These are phyloP conservation scores for Metschnikowia aberdeeniae DNA, from an alignment of 805 yeast species.

Conservation along the genomic window DNA sequence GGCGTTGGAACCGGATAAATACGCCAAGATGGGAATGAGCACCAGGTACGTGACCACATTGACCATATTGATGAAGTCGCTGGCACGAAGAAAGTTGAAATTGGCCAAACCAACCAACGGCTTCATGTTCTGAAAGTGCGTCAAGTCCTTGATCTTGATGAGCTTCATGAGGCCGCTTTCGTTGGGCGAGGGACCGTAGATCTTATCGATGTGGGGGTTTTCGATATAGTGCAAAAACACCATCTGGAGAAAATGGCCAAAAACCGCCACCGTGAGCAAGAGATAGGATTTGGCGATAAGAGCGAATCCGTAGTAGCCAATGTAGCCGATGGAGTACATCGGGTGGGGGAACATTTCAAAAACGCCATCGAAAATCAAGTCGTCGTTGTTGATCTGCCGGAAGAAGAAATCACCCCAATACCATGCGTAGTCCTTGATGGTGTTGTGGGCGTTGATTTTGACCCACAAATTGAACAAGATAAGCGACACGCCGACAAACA, in stretches of 20 bases:
- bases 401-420: slow-evolving; percentile 94
- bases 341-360: slow-evolving; percentile 90
- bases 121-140: slow-evolving; percentile 36
- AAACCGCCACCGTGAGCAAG: slow-evolving; percentile 61
- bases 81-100: slow-evolving; percentile 59
- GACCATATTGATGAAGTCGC: slow-evolving; percentile 52
- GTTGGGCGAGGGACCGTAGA: slow-evolving; percentile 52
- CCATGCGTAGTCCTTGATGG: slow-evolving; percentile 89
- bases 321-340: slow-evolving; percentile 85
- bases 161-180: slow-evolving; percentile 33
- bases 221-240: slow-evolving; percentile 70
- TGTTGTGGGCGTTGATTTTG: slow-evolving; percentile 81
- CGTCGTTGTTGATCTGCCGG: slow-evolving; percentile 57
- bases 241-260: slow-evolving; percentile 77
- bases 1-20: slow-evolving; percentile 23
- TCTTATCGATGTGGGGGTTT: slow-evolving; percentile 82
- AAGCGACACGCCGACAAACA: slow-evolving; percentile 52
- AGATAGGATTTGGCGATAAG: slow-evolving; percentile 70
- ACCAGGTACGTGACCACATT: slow-evolving; percentile 40
- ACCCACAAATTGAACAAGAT: slow-evolving; percentile 80
- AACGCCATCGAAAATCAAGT: slow-evolving; percentile 81
- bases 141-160: slow-evolving; percentile 47
- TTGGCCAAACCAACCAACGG: slow-evolving; percentile 61
- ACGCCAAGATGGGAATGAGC: slow-evolving; percentile 38
- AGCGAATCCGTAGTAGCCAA: slow-evolving; percentile 83